Conservation (phyloP, 1,284 basidiomycete species). For the Testicularia cyperi region DNA sequence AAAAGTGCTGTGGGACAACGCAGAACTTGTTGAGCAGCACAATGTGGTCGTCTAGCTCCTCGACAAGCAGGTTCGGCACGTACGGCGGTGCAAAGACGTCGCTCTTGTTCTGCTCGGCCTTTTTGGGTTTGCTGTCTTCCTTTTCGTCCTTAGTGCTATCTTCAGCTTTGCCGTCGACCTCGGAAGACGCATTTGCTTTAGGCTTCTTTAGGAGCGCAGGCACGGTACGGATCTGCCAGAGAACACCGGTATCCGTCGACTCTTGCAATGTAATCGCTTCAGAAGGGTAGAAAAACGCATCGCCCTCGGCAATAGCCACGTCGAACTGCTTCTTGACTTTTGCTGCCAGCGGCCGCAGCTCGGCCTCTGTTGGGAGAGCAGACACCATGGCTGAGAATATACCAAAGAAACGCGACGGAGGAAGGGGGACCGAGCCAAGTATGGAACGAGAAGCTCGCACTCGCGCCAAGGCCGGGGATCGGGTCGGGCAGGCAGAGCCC, state of each 20-base stretch:
- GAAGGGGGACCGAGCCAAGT: no score
- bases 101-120: constrained; percentile 37
- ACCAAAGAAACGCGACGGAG: no score
- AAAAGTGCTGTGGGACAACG: constrained; percentile 54
- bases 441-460: no score
- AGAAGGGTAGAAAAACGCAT: constrained; percentile 55
- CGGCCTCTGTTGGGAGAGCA: constrained; percentile 10
- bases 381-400: no score
- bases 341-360: constrained; percentile 25
- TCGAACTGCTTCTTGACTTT: constrained; percentile 41
- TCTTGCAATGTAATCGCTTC: constrained; percentile 25
- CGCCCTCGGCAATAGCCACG: constrained; percentile 31
- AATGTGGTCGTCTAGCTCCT: constrained; percentile 40
- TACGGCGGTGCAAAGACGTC: constrained; percentile 59
- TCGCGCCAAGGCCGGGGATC: no score
- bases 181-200: not conserved
- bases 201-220: constrained; percentile 54
- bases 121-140: constrained; percentile 1
- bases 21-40: constrained; percentile 58
- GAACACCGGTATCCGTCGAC: constrained; percentile 2
- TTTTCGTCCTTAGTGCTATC: constrained; percentile 3
- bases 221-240: constrained; percentile 52
- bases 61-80: constrained; percentile 52
- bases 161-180: not conserved
- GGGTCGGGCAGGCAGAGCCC: no score